Base-by-base conservation (phyloP, 306 rosid genomes). In the Hippophae gyantsensis region DNA sequence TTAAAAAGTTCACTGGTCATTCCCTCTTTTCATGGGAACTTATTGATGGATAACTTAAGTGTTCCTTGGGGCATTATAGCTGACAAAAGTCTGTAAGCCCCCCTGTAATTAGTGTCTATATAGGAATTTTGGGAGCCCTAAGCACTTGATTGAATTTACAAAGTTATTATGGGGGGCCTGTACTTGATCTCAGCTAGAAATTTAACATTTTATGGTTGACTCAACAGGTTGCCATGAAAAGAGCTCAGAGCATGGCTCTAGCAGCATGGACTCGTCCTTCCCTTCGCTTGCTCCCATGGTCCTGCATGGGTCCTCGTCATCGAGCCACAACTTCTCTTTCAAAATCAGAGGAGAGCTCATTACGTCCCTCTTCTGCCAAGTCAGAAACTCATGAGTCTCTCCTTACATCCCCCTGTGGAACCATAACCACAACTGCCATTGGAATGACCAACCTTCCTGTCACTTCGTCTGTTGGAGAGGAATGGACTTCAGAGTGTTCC, bases 181-280 rank as follows among this genome's bases (percentile, higher is more conserved):
- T 43, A 8, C 54, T 48, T 44, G 57, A 32, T 64, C 65, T 18
- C 12, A 27, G 45, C 59, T 57, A 12, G 58, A 23, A 45, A 32
- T 7, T 6, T 55, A 1, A 6, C 43, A 48, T 62, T 60, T 56
- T 43, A 62, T 76, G 61, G 43, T 32, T 57, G 59, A 42, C 3
- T 75, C 62, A 49, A 57, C 68, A 92, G 99, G 96, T 87, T 49
- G 96, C 83, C 66, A 83, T 92, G 95, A 88, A 67, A 81, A 92
- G 88, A 78, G 96, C 96, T 11, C 89, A 83, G 76, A 85, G 88
- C 78, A 80, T 92, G 93, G 98, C 97, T 69, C 89, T 70, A 74
- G 97, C 98, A 69, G 98, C 99, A 65, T 92, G 99, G 96, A 65
- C 81, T 26, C 95, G 87, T 54, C 96, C 95, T 63, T 65, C 67